Percentiles rank a stretch among this genome's conserved stretches.
Evolutionary conservation across 306 rosid species (phyloP).

Genomic region (Trichosanthes cucumerina): DNA sequence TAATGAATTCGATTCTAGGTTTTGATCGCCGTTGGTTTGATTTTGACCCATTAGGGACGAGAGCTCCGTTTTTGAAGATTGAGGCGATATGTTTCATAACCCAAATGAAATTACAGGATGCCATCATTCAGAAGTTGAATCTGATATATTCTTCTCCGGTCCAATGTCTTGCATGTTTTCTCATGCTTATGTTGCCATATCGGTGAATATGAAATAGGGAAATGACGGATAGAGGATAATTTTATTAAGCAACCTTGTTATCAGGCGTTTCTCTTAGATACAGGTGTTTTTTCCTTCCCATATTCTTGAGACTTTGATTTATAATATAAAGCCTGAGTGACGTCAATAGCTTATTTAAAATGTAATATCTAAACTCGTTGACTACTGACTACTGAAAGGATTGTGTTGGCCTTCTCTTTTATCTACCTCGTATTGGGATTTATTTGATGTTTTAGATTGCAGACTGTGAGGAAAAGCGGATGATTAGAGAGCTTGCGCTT

Average conservation of each 20-base stretch:
- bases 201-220: neutral
- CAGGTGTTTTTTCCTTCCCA: neutral
- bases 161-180: neutral
- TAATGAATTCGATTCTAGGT: neutral
- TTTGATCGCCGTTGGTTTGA: neutral
- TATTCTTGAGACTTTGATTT: neutral
- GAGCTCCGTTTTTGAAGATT: neutral
- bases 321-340: neutral
- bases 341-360: neutral
- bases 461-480: conserved; percentile 77
- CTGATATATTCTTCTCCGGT: neutral
- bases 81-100: neutral
- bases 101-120: neutral
- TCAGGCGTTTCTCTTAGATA: neutral
- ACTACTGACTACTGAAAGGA: neutral
- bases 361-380: neutral
- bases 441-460: conserved; percentile 54
- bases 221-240: neutral
- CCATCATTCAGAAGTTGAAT: neutral
- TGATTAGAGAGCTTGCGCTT: conserved; percentile 65
- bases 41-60: neutral
- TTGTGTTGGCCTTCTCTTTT: neutral
- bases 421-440: conserved; percentile 24
- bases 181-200: neutral
- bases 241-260: neutral